These are phyloP conservation scores for Botrytis fragariae DNA, from an alignment of 2,329 filamentous ascomycete genomes.

Conservation along the genomic window DNA sequence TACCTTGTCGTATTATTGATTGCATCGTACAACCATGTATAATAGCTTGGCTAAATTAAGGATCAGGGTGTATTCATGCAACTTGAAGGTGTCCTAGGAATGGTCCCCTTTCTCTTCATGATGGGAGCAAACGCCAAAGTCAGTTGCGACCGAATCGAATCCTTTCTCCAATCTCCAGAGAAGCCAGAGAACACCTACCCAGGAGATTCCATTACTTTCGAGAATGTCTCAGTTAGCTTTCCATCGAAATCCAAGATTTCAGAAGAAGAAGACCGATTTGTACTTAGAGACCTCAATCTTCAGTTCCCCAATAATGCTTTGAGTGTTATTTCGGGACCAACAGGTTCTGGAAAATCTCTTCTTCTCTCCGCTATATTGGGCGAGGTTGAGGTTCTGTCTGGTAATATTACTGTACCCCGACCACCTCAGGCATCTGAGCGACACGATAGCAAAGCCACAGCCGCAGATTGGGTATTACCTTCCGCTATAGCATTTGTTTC, in stretches of 20 bases:
- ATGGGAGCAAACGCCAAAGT: constrained; percentile 68
- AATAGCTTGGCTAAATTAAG: not conserved
- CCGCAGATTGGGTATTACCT: constrained; percentile 62
- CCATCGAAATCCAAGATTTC: constrained; percentile 60
- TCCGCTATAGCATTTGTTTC: constrained; percentile 69
- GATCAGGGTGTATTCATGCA: constrained; percentile 60
- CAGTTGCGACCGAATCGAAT: constrained; percentile 67
- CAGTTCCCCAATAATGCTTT: constrained; percentile 66
- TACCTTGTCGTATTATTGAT: not conserved
- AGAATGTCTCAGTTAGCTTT: constrained; percentile 67
- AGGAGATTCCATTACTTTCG: constrained; percentile 60
- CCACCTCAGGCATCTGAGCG: constrained; percentile 52
- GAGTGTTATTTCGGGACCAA: constrained; percentile 72
- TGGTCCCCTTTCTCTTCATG: constrained; percentile 69
- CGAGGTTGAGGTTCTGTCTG: constrained; percentile 66
- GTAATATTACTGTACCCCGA: constrained; percentile 54
- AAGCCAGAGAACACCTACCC: constrained; percentile 53
- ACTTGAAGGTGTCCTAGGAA: constrained; percentile 65
- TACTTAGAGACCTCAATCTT: constrained; percentile 61
- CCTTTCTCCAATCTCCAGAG: constrained; percentile 65
- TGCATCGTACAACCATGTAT: not conserved
- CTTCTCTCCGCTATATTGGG: constrained; percentile 71
- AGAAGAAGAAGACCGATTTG: constrained; percentile 57
- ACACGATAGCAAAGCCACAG: constrained; percentile 58
- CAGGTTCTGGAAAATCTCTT: constrained; percentile 73